phyloP scores from a whole-genome alignment of 495 filamentous ascomycete genomes.

The Achaetomiella virescens region DNA sequence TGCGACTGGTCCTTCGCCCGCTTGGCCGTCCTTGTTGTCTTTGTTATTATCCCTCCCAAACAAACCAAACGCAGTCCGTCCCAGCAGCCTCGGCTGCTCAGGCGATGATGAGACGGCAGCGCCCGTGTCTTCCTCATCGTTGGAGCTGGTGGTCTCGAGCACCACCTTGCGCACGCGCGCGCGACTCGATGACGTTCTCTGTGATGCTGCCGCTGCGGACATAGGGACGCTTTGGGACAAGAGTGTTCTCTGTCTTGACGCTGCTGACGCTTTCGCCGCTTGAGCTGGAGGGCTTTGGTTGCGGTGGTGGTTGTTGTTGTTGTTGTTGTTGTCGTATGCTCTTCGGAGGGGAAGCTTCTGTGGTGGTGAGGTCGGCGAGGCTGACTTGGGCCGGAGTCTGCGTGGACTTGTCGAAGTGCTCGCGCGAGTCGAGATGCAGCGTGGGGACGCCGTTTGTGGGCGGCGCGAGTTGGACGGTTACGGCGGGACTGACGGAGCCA shows the following conservation, averaged over 20 bases:
- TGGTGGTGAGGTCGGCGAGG: not conserved
- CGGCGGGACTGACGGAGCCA: slow-evolving; percentile 45
- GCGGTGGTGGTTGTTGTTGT: not conserved
- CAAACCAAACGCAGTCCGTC: slow-evolving; percentile 14
- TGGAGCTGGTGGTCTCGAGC: slow-evolving; percentile 60
- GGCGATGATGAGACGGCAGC: slow-evolving; percentile 13
- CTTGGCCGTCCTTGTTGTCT: not conserved
- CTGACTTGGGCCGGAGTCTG: slow-evolving; percentile 21
- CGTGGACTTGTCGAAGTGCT: slow-evolving; percentile 20
- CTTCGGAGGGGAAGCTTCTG: not conserved
- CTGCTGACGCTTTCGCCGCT: slow-evolving; percentile 21
- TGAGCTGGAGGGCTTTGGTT: slow-evolving; percentile 1
- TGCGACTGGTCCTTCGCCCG: not conserved
- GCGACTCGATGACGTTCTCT: slow-evolving; percentile 75
- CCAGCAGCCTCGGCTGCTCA: slow-evolving; percentile 12
- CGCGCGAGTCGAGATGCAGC: slow-evolving; percentile 16
- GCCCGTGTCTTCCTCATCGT: slow-evolving; percentile 32
- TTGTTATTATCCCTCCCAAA: slow-evolving; percentile 1
- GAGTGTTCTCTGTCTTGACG: slow-evolving; percentile 8
- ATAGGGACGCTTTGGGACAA: slow-evolving; percentile 41
- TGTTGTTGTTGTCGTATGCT: not conserved
- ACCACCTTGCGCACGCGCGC: slow-evolving; percentile 81
- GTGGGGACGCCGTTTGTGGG: slow-evolving; percentile 17
- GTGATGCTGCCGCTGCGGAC: slow-evolving; percentile 84
- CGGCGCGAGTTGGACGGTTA: slow-evolving; percentile 28